Percentiles rank a stretch among this genome's conserved stretches.
These are phyloP conservation scores for Nakazawaea populi DNA, from an alignment of 805 yeast genomes.

Conservation along the genomic window DNA sequence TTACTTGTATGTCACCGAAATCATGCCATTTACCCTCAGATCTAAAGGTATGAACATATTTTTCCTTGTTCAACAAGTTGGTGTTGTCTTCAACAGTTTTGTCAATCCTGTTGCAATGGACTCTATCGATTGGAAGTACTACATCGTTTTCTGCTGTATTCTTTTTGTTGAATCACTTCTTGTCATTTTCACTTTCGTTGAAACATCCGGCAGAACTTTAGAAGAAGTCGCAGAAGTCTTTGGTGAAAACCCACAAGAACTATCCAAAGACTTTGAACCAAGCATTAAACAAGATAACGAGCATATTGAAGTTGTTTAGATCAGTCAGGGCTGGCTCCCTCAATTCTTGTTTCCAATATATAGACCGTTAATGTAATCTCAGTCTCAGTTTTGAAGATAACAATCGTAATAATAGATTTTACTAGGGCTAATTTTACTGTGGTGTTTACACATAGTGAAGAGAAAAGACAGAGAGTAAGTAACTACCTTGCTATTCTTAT, in stretches of 20 bases:
- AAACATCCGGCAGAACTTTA: conserved; percentile 32
- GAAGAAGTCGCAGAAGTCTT: conserved; percentile 29
- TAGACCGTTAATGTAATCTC: too few relatives aligned
- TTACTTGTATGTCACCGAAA: conserved; percentile 37
- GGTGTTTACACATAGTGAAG: too few relatives aligned
- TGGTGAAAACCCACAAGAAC: conserved; percentile 7
- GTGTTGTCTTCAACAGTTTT: conserved; percentile 17
- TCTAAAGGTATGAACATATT: conserved; percentile 17
- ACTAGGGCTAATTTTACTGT: too few relatives aligned
- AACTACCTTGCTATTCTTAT: too few relatives aligned
- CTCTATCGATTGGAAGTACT: conserved; percentile 30
- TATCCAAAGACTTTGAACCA: not conserved
- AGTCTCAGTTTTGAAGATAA: too few relatives aligned
- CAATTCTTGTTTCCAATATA: too few relatives aligned
- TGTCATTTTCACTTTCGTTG: conserved; percentile 27
- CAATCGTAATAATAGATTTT: too few relatives aligned
- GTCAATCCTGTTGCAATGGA: conserved; percentile 32
- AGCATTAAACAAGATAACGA: not conserved
- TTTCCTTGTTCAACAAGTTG: conserved; percentile 13
- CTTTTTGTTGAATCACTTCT: conserved; percentile 23
- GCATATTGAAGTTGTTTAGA: not conserved
- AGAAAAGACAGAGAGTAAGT: too few relatives aligned
- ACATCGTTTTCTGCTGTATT: conserved; percentile 28
- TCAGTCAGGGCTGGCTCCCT: not conserved
- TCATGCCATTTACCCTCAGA: conserved; percentile 24